Evolutionary conservation across 805 yeast genomes (phyloP).

Genomic region (Ogataea polymorpha): DNA sequence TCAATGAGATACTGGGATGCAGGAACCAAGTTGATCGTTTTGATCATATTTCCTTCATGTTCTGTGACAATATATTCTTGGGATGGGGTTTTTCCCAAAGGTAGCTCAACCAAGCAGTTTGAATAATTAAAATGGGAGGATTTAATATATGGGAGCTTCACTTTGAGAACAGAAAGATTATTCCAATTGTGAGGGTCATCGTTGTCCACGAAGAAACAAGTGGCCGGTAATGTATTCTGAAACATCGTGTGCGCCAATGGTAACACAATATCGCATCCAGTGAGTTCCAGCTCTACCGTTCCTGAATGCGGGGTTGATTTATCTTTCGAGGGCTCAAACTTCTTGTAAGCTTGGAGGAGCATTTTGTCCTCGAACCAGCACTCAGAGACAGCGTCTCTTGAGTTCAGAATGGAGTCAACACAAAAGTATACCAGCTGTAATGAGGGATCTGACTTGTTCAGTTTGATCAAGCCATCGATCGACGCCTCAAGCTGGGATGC

Average conservation of each 20-base stretch:
- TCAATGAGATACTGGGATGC: conserved; percentile 57
- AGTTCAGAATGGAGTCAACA: conserved; percentile 27
- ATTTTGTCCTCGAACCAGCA: conserved; percentile 25
- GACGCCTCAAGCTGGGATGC: conserved; percentile 26
- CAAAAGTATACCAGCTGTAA: conserved; percentile 24
- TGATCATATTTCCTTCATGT: conserved; percentile 56
- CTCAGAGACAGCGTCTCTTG: conserved; percentile 27
- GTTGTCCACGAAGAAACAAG: conserved; percentile 22
- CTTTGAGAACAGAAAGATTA: conserved; percentile 7
- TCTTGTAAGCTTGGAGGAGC: conserved; percentile 3
- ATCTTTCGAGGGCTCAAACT: neutral
- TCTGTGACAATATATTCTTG: conserved; percentile 42
- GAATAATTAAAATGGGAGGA: neutral
- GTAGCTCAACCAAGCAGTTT: conserved; percentile 14
- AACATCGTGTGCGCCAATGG: conserved; percentile 29
- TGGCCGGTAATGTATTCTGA: conserved; percentile 23
- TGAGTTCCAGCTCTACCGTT: conserved; percentile 1
- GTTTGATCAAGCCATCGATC: conserved; percentile 13
- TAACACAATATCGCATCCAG: neutral
- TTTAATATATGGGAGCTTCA: conserved; percentile 3
- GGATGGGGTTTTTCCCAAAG: conserved; percentile 2
- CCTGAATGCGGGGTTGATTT: conserved; percentile 1
- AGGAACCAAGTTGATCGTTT: conserved; percentile 49
- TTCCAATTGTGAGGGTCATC: conserved; percentile 16
- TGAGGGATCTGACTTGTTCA: conserved; percentile 10